Conservation (phyloP, 495 filamentous ascomycete genomes). For the Xylaria palmicola region DNA sequence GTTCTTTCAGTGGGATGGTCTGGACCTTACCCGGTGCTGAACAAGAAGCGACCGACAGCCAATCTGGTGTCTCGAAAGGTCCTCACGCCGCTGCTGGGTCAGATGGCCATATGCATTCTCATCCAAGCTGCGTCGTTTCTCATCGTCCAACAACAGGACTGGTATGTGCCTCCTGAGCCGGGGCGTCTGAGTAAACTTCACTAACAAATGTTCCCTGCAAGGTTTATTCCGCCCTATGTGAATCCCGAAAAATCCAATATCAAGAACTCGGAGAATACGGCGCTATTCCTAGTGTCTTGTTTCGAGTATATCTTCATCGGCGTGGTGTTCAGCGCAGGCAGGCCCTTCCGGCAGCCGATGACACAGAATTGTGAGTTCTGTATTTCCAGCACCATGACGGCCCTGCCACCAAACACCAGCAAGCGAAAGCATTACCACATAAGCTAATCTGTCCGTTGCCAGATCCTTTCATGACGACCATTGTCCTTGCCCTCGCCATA, state of each 20-base stretch:
- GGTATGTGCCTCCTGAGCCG: slow-evolving; percentile 49
- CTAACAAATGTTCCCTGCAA: slow-evolving; percentile 26
- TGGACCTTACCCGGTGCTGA: slow-evolving; percentile 74
- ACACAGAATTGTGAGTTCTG: slow-evolving; percentile 68
- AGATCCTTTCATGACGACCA: slow-evolving; percentile 82
- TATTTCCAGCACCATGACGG: background rate
- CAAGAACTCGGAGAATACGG: slow-evolving; percentile 87
- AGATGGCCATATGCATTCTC: slow-evolving; percentile 78
- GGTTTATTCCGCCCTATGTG: slow-evolving; percentile 77
- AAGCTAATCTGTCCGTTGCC: slow-evolving; percentile 8
- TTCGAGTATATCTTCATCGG: slow-evolving; percentile 93
- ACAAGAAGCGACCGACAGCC: slow-evolving; percentile 83
- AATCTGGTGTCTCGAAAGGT: slow-evolving; percentile 93
- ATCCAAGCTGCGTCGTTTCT: slow-evolving; percentile 73
- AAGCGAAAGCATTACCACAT: background rate
- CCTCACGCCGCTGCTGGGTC: slow-evolving; percentile 82
- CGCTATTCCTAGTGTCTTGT: slow-evolving; percentile 83
- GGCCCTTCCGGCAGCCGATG: slow-evolving; percentile 83
- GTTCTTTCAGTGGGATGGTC: slow-evolving; percentile 80
- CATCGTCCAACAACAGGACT: slow-evolving; percentile 70
- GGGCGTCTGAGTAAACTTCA: no score
- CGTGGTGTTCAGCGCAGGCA: slow-evolving; percentile 83
- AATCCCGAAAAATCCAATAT: slow-evolving; percentile 76
- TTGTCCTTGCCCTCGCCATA: slow-evolving; percentile 63
- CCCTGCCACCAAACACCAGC: background rate